Evolutionary conservation across 2,329 filamentous ascomycete species (phyloP), one percentile per base, ranked within the genome.

Genomic region (Penicillium sp.): DNA sequence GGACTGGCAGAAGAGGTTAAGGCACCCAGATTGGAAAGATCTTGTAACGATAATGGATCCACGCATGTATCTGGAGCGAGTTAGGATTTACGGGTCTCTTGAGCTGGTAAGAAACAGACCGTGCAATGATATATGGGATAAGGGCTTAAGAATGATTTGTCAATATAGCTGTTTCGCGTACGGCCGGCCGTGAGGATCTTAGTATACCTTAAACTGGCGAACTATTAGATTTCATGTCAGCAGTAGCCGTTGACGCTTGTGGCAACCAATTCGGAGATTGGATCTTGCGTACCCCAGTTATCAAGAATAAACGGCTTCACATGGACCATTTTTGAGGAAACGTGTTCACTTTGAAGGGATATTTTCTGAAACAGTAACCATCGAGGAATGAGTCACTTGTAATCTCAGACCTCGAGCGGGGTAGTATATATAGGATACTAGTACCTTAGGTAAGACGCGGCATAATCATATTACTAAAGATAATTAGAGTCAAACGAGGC

Each of bases 231-330:
- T n/a, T n/a, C n/a, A 34, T 20, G 6, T 36, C 15, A 47, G 30
- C 21, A n/a, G 10, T 7, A 34, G 4, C 7, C 12, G 6, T 21
- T 36, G 18, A 23, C 26, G 3, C 17, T 42, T n/a, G 13, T 10
- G 12, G 20, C 27, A 24, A 20, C 4, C 2, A 12, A 21, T 33
- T 7, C 13, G 10, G 12, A 7, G 21, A 27, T 13, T 37, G n/a
- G 18, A 37, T 37, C 18, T 23, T 12, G 26, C 26, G 20, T 51
- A 51, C 51, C 47, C 43, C 47, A 54, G 32, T 54, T 46, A 18
- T 54, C 51, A 13, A 54, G 47, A 45, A 48, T 44, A 24, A 54
- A 54, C 7, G 51, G 47, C 17, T 46, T 54, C 6, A 54, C 46
- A 12, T 40, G 32, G 12, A 54, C 51, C 51, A 54, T 54, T n/a